Conservation (phyloP, 352 stramenopile species). For the Pythium utonaiense region DNA sequence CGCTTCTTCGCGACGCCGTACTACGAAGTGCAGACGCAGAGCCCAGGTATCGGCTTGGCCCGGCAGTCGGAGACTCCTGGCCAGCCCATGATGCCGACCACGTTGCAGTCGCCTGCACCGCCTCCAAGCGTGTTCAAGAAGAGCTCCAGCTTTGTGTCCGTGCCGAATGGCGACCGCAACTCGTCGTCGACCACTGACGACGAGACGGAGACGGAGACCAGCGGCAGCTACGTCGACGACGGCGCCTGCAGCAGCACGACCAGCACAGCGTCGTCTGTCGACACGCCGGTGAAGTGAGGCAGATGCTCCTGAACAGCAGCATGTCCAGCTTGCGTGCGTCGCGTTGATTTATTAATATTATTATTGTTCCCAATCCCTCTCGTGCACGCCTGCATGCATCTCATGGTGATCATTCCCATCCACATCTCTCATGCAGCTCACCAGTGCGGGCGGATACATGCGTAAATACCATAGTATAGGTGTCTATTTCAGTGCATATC, state of each 20-base stretch:
- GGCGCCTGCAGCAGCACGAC: conserved; percentile 36
- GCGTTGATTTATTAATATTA: conserved; percentile 29
- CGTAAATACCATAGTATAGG: background rate
- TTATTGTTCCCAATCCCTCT: conserved; percentile 8
- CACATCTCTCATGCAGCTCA: too few species aligned
- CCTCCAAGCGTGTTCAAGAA: conserved; percentile 32
- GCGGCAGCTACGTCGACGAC: conserved; percentile 32
- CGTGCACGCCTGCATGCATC: background rate
- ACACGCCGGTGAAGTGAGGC: conserved; percentile 21
- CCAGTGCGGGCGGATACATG: background rate
- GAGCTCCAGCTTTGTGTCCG: conserved; percentile 32
- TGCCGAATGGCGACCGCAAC: conserved; percentile 26
- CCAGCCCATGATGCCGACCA: conserved; percentile 44
- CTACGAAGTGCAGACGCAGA: conserved; percentile 80
- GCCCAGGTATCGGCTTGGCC: conserved; percentile 49
- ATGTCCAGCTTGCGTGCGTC: background rate
- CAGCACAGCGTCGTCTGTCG: conserved; percentile 33
- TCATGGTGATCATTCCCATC: background rate
- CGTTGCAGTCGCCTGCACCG: conserved; percentile 53
- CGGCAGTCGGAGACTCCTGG: conserved; percentile 65
- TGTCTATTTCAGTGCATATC: background rate
- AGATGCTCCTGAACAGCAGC: background rate
- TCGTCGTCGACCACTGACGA: conserved; percentile 41
- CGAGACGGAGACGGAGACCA: conserved; percentile 25
- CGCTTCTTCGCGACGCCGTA: conserved; percentile 65